Evolutionary conservation across 2,329 filamentous ascomycete genomes (phyloP).

Genomic region (Sporothrix humicola): DNA sequence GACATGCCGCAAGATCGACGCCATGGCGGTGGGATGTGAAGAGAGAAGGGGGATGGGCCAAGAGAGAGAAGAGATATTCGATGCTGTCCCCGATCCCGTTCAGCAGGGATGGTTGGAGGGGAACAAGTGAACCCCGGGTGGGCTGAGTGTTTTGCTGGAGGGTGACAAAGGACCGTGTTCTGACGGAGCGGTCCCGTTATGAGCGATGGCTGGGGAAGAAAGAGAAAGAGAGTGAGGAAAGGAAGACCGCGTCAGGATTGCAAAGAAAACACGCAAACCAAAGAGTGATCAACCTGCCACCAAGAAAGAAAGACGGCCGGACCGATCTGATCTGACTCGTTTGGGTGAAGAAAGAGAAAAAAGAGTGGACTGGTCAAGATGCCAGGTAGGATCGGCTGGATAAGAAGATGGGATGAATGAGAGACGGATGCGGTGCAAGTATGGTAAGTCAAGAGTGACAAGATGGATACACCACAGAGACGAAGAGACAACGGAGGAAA

Average conservation of each 20-base stretch:
- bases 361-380: neutral
- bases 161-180: neutral
- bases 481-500: neutral
- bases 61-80: neutral
- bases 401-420: neutral
- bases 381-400: neutral
- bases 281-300: neutral
- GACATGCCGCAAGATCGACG: conserved; percentile 9
- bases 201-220: neutral
- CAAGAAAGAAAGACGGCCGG: neutral
- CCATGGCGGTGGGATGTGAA: neutral
- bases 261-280: neutral
- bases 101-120: neutral
- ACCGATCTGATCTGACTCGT: neutral
- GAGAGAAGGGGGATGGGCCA: neutral
- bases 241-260: neutral
- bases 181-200: neutral
- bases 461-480: neutral
- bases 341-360: neutral
- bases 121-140: conserved; percentile 2
- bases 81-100: too few relatives aligned
- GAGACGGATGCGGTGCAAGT: neutral
- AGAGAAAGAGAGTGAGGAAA: neutral
- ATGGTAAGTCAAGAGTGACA: neutral
- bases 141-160: neutral